A percentile compares a stretch with the other conserved stretches of the same genome.
Evolutionary conservation across 2,329 filamentous ascomycete genomes (phyloP).

Genomic region (Paramyrothecium sp.): DNA sequence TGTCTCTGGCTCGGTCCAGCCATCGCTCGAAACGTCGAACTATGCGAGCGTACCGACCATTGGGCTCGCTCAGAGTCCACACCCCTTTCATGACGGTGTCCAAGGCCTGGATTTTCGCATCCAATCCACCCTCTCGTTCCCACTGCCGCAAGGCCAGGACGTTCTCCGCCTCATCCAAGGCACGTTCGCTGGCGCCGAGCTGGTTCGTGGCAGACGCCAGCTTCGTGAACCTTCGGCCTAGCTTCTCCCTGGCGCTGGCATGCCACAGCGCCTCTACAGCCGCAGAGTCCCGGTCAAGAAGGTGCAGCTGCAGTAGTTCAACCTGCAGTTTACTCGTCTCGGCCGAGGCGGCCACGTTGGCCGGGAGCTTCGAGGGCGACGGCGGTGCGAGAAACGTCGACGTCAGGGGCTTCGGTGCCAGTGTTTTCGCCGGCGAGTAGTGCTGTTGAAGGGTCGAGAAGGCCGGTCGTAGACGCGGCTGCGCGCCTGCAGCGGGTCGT

Average conservation of each 20-base stretch:
- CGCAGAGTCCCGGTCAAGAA: conserved; percentile 57
- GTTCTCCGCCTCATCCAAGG: conserved; percentile 49
- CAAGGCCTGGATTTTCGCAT: conserved; percentile 56
- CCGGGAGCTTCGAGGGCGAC: conserved; percentile 59
- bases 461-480: conserved; percentile 45
- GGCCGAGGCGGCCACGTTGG: conserved; percentile 57
- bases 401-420: conserved; percentile 61
- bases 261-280: conserved; percentile 49
- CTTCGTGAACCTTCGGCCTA: conserved; percentile 43
- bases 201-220: conserved; percentile 32
- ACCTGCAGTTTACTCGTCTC: conserved; percentile 60
- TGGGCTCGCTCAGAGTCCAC: conserved; percentile 55
- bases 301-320: conserved; percentile 63
- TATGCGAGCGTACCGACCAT: conserved; percentile 54
- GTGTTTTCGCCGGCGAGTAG: conserved; percentile 62
- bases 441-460: conserved; percentile 67
- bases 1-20: conserved; percentile 46
- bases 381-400: conserved; percentile 57
- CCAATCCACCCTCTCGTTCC: conserved; percentile 40
- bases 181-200: conserved; percentile 35
- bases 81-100: conserved; percentile 56
- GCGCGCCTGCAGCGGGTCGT: conserved; percentile 12
- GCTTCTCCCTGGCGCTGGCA: conserved; percentile 49
- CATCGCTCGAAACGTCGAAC: conserved; percentile 60
- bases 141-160: conserved; percentile 51